Evolutionary conservation across 2,329 filamentous ascomycete genomes (phyloP).

Genomic region (Fusarium sarcochroum): DNA sequence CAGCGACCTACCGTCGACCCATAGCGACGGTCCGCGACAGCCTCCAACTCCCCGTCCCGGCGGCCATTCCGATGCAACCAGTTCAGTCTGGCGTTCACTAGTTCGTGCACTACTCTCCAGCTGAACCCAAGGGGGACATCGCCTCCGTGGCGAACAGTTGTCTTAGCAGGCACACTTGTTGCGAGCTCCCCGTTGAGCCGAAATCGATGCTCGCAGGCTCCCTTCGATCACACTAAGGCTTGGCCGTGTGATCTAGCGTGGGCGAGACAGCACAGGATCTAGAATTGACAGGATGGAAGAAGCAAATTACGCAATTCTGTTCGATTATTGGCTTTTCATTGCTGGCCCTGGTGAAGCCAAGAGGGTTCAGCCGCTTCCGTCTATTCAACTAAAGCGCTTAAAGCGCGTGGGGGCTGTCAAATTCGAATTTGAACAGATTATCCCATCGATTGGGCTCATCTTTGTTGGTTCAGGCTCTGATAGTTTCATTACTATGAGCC

Average conservation of each 20-base stretch:
- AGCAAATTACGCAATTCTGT: not conserved
- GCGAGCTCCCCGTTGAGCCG: not conserved
- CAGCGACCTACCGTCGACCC: not conserved
- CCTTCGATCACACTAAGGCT: not conserved
- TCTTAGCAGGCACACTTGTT: not conserved
- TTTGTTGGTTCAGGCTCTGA: not conserved
- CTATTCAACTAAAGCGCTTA: not conserved
- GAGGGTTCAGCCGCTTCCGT: not conserved
- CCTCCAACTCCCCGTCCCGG: constrained; percentile 5
- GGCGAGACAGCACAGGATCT: not conserved
- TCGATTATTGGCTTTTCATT: not conserved
- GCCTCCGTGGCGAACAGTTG: not conserved
- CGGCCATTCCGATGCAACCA: not conserved
- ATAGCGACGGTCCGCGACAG: constrained; percentile 1
- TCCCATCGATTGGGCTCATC: not conserved
- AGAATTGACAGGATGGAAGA: not conserved
- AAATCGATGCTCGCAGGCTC: not conserved
- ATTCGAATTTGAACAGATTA: not conserved
- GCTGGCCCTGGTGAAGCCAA: not conserved
- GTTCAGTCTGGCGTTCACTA: not conserved
- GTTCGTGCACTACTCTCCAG: not conserved
- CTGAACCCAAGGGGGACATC: not conserved
- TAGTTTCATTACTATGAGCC: not conserved
- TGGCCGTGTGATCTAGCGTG: not conserved
- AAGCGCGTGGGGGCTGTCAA: not conserved